These are phyloP conservation scores for Phytopythium boreale DNA, from an alignment of 352 stramenopile genomes.

Conservation along the genomic window DNA sequence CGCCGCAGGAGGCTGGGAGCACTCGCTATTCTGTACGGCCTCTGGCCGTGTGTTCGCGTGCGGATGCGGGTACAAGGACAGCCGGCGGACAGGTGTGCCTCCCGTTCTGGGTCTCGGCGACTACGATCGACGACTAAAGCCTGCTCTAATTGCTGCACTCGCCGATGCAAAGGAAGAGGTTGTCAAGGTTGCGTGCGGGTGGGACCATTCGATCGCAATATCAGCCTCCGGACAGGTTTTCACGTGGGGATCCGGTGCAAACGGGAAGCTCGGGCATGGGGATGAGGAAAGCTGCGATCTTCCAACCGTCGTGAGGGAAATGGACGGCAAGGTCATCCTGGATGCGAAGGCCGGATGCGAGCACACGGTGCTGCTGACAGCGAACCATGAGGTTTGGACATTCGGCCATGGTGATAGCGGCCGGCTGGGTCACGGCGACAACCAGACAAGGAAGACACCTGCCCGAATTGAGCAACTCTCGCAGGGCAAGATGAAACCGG, in stretches of 20 bases:
- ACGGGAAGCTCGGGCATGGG: slow-evolving; percentile 79
- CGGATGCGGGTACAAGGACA: slow-evolving; percentile 85
- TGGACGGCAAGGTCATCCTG: slow-evolving; percentile 49
- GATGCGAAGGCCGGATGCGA: slow-evolving; percentile 81
- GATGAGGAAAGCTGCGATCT: slow-evolving; percentile 78
- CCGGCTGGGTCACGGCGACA: slow-evolving; percentile 71
- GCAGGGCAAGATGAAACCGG: slow-evolving; percentile 40
- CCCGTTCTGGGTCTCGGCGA: slow-evolving; percentile 79
- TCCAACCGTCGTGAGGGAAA: slow-evolving; percentile 43
- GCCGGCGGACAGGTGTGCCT: slow-evolving; percentile 66
- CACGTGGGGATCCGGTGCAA: slow-evolving; percentile 77
- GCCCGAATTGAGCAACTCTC: slow-evolving; percentile 57
- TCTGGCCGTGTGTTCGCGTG: slow-evolving; percentile 70
- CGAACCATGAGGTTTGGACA: slow-evolving; percentile 67
- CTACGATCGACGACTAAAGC: slow-evolving; percentile 60
- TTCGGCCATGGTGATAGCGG: slow-evolving; percentile 82
- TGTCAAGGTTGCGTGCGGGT: slow-evolving; percentile 63
- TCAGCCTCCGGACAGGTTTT: slow-evolving; percentile 55
- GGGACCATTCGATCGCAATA: slow-evolving; percentile 81
- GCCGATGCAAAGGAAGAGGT: slow-evolving; percentile 59
- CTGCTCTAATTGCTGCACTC: slow-evolving; percentile 47
- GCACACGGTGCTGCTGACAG: slow-evolving; percentile 63
- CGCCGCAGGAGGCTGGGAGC: slow-evolving; percentile 75
- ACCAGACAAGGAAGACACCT: slow-evolving; percentile 52
- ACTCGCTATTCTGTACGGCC: slow-evolving; percentile 68